Evolutionary conservation across 495 filamentous ascomycete species (phyloP).

Genomic region (Letharia lupina): DNA sequence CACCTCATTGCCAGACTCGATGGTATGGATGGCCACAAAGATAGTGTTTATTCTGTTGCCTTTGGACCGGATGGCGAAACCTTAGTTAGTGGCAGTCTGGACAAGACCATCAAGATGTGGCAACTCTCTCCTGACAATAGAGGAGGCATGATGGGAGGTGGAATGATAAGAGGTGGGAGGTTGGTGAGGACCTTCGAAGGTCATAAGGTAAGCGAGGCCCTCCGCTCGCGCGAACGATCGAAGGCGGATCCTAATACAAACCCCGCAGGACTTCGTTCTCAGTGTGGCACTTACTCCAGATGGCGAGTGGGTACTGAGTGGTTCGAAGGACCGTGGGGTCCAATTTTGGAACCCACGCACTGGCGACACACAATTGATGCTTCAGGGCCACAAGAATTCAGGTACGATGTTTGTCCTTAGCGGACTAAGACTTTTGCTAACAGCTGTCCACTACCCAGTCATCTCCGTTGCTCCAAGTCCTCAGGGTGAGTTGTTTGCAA

Average conservation of each 20-base stretch:
- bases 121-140: slow-evolving; percentile 58
- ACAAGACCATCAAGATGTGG: slow-evolving; percentile 96
- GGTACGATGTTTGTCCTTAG: slow-evolving; percentile 35
- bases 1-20: slow-evolving; percentile 76
- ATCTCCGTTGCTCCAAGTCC: slow-evolving; percentile 86
- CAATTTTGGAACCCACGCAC: slow-evolving; percentile 91
- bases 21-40: slow-evolving; percentile 74
- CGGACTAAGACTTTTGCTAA: not conserved
- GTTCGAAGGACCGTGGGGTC: slow-evolving; percentile 82
- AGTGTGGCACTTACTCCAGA: slow-evolving; percentile 84
- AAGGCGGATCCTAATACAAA: slow-evolving; percentile 8
- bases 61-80: slow-evolving; percentile 84
- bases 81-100: slow-evolving; percentile 79
- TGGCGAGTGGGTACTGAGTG: slow-evolving; percentile 82
- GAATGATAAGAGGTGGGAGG: slow-evolving; percentile 62
- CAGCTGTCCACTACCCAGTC: slow-evolving; percentile 37
- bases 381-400: slow-evolving; percentile 88
- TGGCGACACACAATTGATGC: slow-evolving; percentile 81
- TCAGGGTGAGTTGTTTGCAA: slow-evolving; percentile 70
- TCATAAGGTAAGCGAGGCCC: slow-evolving; percentile 59
- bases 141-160: slow-evolving; percentile 46
- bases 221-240: not conserved
- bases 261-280: slow-evolving; percentile 72
- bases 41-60: slow-evolving; percentile 87
- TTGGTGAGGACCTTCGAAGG: slow-evolving; percentile 87